Conservation (phyloP, 345 rosid species). For the Salix dunnii region DNA sequence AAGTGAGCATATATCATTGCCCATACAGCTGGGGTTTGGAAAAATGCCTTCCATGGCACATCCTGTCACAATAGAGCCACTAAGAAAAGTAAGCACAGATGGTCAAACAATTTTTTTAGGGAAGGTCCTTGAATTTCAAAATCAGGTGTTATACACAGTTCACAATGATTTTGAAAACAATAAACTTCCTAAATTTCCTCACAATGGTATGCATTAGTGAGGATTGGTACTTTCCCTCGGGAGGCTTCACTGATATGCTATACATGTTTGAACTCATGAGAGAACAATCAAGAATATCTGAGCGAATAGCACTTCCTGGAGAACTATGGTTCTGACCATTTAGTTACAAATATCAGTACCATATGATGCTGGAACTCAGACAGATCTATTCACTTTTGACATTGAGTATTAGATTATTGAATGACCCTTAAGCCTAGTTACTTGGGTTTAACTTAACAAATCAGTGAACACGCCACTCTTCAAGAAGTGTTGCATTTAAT, state of each 20-base stretch:
- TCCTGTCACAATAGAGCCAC: conserved; percentile 48
- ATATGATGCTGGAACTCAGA: background rate
- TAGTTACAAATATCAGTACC: background rate
- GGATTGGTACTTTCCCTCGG: no score
- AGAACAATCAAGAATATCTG: background rate
- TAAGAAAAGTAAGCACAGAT: conserved; percentile 11
- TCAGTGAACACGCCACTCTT: background rate
- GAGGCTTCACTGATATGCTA: no score
- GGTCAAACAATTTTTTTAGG: background rate
- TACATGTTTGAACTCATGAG: background rate
- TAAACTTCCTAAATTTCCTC: background rate
- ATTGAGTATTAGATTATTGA: background rate
- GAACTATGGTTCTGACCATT: background rate
- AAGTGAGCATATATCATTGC: conserved; percentile 95
- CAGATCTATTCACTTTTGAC: background rate
- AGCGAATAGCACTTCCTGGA: background rate
- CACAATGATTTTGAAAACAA: background rate
- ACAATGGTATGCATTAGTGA: no score
- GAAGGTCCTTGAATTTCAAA: background rate
- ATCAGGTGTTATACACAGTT: background rate
- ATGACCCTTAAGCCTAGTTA: background rate
- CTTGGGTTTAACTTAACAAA: background rate
- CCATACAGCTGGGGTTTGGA: conserved; percentile 69
- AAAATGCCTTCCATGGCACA: conserved; percentile 84
- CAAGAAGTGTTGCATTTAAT: background rate